Percentiles rank a stretch among this genome's conserved stretches.
These are phyloP conservation scores for Ceratobasidium papillatum DNA, from an alignment of 1,284 basidiomycete genomes.

Conservation along the genomic window DNA sequence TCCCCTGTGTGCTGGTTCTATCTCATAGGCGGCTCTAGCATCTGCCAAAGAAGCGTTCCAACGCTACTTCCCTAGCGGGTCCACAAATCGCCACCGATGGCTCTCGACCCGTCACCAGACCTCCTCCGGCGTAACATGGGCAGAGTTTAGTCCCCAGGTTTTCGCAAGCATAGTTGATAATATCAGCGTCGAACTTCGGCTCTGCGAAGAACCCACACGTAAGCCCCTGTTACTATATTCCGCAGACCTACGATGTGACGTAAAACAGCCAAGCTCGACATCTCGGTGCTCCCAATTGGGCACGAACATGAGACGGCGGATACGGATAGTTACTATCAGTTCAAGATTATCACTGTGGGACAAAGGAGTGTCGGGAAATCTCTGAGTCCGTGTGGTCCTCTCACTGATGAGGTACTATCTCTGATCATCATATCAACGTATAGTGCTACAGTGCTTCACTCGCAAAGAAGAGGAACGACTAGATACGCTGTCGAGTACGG, in stretches of 20 bases:
- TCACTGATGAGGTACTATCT: background rate
- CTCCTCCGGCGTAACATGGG: conserved; percentile 26
- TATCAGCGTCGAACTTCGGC: background rate
- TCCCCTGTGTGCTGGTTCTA: background rate
- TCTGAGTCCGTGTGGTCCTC: conserved; percentile 9
- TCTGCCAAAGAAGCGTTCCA: conserved; percentile 19
- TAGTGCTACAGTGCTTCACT: conserved; percentile 33
- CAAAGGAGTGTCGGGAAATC: conserved; percentile 34
- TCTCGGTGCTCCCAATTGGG: conserved; percentile 31
- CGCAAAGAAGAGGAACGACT: conserved; percentile 13
- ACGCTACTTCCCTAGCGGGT: conserved; percentile 27
- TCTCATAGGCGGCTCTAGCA: background rate
- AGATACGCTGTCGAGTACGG: conserved; percentile 10
- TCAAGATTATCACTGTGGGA: conserved; percentile 35
- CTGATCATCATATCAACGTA: background rate
- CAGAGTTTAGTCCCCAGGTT: conserved; percentile 20
- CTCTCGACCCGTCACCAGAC: conserved; percentile 24
- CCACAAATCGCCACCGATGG: conserved; percentile 8
- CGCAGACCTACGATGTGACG: background rate
- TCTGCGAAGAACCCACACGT: conserved; percentile 27
- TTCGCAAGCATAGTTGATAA: conserved; percentile 2
- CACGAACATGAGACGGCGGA: conserved; percentile 17
- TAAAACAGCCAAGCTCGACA: conserved; percentile 36
- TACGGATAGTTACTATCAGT: conserved; percentile 9
- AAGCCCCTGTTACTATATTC: background rate